Evolutionary conservation across 257 asterid species (phyloP).

Genomic region (Buddleja alternifolia): DNA sequence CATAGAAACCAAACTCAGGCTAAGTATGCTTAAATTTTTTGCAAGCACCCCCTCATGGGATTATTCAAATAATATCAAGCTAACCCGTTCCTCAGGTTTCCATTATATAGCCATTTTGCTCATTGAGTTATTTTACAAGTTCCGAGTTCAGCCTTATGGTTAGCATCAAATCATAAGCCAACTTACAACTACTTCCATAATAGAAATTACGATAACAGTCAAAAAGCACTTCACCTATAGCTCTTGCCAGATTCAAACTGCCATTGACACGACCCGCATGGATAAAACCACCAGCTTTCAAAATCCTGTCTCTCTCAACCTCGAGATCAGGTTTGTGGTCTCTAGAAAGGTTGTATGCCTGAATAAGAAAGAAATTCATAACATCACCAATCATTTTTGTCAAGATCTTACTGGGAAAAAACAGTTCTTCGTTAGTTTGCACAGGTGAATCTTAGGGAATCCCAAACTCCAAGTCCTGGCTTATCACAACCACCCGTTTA

Average conservation of each 20-base stretch:
- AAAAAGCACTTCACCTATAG: slow-evolving; percentile 62
- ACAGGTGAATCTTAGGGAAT: no score
- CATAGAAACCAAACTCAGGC: no score
- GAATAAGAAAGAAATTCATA: slow-evolving; percentile 20
- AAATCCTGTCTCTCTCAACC: slow-evolving; percentile 84
- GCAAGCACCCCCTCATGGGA: no score
- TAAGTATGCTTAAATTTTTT: no score
- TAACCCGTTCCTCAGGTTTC: no score
- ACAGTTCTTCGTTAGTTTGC: not conserved
- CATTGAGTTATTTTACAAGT: no score
- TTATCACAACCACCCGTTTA: no score
- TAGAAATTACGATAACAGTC: not conserved
- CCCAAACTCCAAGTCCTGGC: no score
- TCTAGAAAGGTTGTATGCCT: slow-evolving; percentile 97
- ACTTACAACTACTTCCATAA: not conserved
- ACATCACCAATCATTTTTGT: slow-evolving; percentile 16
- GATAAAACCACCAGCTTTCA: slow-evolving; percentile 94
- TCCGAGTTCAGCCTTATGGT: not conserved
- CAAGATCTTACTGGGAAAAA: not conserved
- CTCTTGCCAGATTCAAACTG: slow-evolving; percentile 91
- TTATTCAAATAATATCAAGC: no score
- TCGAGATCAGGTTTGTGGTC: slow-evolving; percentile 98
- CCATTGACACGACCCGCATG: slow-evolving; percentile 97
- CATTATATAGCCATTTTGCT: no score
- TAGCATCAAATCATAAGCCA: not conserved